These are phyloP conservation scores for Halophytophthora polymorphica DNA, from an alignment of 352 stramenopile species.

Conservation along the genomic window DNA sequence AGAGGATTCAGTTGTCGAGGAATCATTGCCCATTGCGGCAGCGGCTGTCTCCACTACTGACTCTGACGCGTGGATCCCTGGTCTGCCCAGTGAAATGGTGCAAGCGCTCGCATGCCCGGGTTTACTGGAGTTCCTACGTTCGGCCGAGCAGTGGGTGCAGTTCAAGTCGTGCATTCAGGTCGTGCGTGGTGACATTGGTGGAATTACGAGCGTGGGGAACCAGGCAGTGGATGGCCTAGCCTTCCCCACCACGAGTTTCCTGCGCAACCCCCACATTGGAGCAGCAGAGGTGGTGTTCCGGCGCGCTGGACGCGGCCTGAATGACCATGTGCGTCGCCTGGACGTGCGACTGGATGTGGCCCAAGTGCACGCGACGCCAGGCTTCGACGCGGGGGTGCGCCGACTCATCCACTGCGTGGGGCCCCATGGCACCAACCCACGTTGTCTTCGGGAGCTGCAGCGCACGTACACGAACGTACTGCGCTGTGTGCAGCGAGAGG, in stretches of 20 bases:
- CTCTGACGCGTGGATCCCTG: constrained; percentile 11
- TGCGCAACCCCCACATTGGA: constrained; percentile 28
- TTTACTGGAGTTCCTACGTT: constrained; percentile 31
- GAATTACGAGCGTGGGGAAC: constrained; percentile 23
- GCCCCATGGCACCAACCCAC: constrained; percentile 29
- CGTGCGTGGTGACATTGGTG: constrained; percentile 37
- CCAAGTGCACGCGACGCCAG: constrained; percentile 37
- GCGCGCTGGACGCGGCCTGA: constrained; percentile 23
- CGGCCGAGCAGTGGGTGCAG: constrained; percentile 27
- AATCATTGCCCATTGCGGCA: background rate
- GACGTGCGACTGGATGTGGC: constrained; percentile 22
- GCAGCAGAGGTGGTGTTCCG: constrained; percentile 27
- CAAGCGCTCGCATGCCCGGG: constrained; percentile 20
- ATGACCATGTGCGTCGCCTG: constrained; percentile 18
- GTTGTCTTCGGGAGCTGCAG: constrained; percentile 23
- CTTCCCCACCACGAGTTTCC: constrained; percentile 24
- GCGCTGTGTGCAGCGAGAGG: constrained; percentile 30
- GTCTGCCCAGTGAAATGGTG: constrained; percentile 20
- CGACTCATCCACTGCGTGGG: constrained; percentile 62
- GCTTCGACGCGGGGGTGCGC: constrained; percentile 46
- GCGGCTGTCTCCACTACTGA: constrained; percentile 2
- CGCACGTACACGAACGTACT: constrained; percentile 38
- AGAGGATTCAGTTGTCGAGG: constrained; percentile 6
- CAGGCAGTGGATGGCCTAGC: constrained; percentile 30
- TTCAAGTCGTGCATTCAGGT: constrained; percentile 37